Evolutionary conservation across 73 alveolate species (phyloP).

Genomic region (Paramecium bursaria): DNA sequence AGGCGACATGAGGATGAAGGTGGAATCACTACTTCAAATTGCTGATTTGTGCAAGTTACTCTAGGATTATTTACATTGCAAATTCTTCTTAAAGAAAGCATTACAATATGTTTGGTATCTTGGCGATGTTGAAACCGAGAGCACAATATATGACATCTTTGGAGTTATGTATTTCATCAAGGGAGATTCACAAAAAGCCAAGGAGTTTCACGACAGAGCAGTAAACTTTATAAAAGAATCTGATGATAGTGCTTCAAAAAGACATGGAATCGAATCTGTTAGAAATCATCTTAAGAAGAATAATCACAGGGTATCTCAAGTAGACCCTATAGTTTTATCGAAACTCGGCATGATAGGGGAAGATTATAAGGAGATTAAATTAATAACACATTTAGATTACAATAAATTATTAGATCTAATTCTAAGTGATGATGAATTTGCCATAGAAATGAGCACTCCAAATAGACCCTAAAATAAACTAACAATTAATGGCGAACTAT

Average conservation of each 20-base stretch:
- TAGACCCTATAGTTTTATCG: constrained; percentile 25
- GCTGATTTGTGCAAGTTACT: constrained; percentile 49
- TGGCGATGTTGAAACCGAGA: constrained; percentile 22
- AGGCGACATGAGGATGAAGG: background rate
- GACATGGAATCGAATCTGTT: constrained; percentile 50
- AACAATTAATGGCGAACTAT: constrained; percentile 15
- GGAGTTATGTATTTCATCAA: constrained; percentile 21
- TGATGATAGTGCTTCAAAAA: constrained; percentile 29
- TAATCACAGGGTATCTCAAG: background rate
- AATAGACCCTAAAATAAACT: constrained; percentile 19
- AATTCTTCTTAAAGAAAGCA: constrained; percentile 44
- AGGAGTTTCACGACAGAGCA: constrained; percentile 56
- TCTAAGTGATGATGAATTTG: constrained; percentile 29
- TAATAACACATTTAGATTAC: constrained; percentile 1
- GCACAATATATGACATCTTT: constrained; percentile 33
- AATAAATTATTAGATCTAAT: constrained; percentile 1
- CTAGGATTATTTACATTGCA: constrained; percentile 3
- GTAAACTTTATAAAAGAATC: constrained; percentile 45
- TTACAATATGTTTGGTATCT: constrained; percentile 44
- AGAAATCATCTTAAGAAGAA: background rate
- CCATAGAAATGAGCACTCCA: constrained; percentile 47
- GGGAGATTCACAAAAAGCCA: constrained; percentile 36
- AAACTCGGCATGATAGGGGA: constrained; percentile 26
- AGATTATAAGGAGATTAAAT: constrained; percentile 43
- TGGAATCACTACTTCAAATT: constrained; percentile 22